Conservation (phyloP, 768 basidiomycete species). For the Hypholoma sublateritium region DNA sequence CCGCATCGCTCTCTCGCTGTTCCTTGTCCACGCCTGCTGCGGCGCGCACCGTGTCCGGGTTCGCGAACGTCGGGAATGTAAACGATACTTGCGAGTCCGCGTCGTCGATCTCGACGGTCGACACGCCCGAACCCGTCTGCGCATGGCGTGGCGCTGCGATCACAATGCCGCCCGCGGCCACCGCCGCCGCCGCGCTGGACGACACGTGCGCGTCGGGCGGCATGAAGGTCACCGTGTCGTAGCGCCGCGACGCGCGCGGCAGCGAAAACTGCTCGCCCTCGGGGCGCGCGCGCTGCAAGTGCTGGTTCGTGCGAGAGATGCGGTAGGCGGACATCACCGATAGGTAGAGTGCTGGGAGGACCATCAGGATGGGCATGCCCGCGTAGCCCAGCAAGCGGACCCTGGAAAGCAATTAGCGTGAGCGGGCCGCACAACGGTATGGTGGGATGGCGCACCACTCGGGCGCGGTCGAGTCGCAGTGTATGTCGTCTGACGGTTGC, state of each 20-base stretch:
- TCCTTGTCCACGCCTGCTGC: not conserved
- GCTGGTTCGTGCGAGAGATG: constrained; percentile 33
- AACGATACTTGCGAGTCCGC: constrained; percentile 29
- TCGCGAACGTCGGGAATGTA: constrained; percentile 33
- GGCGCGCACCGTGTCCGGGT: constrained; percentile 13
- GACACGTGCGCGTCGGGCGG: constrained; percentile 14
- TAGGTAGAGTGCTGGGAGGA: constrained; percentile 51
- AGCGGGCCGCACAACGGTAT: not conserved
- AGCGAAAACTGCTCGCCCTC: constrained; percentile 19
- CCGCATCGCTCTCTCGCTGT: not conserved
- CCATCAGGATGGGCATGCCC: constrained; percentile 50
- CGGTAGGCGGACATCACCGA: constrained; percentile 43
- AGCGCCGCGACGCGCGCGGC: constrained; percentile 8
- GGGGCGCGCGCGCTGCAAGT: constrained; percentile 36
- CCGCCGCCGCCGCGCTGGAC: not conserved
- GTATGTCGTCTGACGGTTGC: constrained; percentile 48
- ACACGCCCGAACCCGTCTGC: not conserved
- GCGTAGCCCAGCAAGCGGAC: constrained; percentile 65
- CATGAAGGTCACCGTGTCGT: constrained; percentile 10
- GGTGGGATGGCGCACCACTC: constrained; percentile 44
- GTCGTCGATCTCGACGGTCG: constrained; percentile 7
- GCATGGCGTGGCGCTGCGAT: not conserved
- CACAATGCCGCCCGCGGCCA: not conserved
- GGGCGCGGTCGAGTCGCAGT: constrained; percentile 60
- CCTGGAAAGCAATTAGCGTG: constrained; percentile 35